phyloP scores from a whole-genome alignment of 225 moss, liverwort and hornwort genomes.

The Pseudoscleropodium purum region DNA sequence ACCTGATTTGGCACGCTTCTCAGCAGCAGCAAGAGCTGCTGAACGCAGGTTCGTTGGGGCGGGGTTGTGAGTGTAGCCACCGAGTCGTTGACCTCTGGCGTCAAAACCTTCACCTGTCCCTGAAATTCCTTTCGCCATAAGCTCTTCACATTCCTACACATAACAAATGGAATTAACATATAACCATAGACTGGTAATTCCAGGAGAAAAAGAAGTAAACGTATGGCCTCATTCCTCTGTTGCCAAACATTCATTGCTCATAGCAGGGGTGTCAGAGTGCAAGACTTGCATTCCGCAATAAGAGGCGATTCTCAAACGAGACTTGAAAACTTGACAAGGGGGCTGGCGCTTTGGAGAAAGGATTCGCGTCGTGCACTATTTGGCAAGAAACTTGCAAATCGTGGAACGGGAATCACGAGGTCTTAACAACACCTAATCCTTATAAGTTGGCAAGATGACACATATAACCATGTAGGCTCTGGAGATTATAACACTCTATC shows the following conservation, averaged over 20 bases:
- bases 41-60: constrained; percentile 66
- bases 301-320: background rate
- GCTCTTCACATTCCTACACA: constrained; percentile 89
- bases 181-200: background rate
- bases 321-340: background rate
- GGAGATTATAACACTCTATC: background rate
- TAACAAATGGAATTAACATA: background rate
- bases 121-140: constrained; percentile 86
- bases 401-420: background rate
- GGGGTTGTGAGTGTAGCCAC: constrained; percentile 78
- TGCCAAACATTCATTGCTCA: background rate
- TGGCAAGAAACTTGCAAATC: background rate
- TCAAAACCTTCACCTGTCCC: constrained; percentile 98
- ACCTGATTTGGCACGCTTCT: constrained; percentile 60
- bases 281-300: background rate
- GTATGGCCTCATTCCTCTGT: background rate
- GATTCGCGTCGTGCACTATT: background rate
- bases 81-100: constrained; percentile 72
- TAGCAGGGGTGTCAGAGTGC: background rate
- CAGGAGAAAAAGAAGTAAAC: background rate
- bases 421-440: background rate
- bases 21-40: constrained; percentile 82
- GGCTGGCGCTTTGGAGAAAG: background rate
- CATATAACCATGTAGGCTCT: background rate
- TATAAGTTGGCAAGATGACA: background rate